Evolutionary conservation across 148 eudicot species (phyloP).

Genomic region (Linanthus parryae): DNA sequence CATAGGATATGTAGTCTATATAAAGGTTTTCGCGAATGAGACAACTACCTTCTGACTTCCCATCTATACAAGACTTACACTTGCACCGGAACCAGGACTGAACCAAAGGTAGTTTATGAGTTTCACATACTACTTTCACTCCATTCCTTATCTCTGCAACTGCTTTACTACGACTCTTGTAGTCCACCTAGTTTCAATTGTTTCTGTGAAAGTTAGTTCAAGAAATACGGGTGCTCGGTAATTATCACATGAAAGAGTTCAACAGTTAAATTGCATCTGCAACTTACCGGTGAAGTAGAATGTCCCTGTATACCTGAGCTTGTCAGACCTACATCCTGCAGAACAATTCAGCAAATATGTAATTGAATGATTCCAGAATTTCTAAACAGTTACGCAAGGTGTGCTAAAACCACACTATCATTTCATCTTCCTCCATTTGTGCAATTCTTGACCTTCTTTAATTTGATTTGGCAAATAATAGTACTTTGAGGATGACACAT

Average conservation of each 20-base stretch:
- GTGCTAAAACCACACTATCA: no score
- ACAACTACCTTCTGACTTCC: neutral
- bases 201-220: neutral
- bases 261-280: neutral
- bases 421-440: no score
- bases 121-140: neutral
- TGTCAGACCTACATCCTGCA: neutral
- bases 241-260: neutral
- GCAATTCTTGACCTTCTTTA: no score
- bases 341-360: no score
- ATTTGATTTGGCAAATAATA: no score
- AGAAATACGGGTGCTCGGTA: neutral
- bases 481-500: neutral
- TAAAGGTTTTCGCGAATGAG: neutral
- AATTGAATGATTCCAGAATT: no score
- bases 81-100: neutral
- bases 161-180: neutral
- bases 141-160: neutral
- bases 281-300: neutral
- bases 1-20: no score
- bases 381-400: no score
- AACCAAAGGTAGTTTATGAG: neutral
- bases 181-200: neutral
- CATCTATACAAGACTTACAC: neutral
- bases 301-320: neutral